Evolutionary conservation across 2,329 filamentous ascomycete genomes (phyloP).

Genomic region (Dothidotthia symphoricarpi): DNA sequence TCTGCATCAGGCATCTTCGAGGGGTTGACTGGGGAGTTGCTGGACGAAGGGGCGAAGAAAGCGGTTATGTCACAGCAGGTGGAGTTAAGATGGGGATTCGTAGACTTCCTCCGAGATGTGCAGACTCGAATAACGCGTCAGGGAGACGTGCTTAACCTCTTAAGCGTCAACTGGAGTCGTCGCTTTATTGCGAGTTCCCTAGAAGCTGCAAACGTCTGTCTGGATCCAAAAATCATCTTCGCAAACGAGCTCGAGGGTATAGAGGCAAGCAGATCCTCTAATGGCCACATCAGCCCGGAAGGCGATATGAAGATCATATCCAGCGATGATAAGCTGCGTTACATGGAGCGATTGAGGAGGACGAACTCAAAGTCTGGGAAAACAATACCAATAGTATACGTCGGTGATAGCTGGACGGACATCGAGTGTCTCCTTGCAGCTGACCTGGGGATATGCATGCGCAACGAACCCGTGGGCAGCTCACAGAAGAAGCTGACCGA

Average conservation of each 20-base stretch:
- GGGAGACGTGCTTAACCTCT: conserved; percentile 29
- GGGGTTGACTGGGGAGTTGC: conserved; percentile 33
- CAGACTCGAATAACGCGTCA: neutral
- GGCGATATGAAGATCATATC: conserved; percentile 32
- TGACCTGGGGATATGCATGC: conserved; percentile 49
- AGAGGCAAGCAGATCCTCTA: conserved; percentile 9
- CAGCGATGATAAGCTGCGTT: conserved; percentile 43
- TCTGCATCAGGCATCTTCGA: conserved; percentile 42
- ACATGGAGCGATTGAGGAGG: conserved; percentile 18
- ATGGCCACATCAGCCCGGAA: conserved; percentile 16
- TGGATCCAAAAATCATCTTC: conserved; percentile 7
- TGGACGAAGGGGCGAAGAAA: conserved; percentile 25
- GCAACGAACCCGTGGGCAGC: conserved; percentile 39
- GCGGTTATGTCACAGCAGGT: conserved; percentile 35
- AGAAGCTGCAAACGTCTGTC: conserved; percentile 2
- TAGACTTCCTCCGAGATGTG: conserved; percentile 30
- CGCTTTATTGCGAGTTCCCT: conserved; percentile 42
- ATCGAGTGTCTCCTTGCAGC: conserved; percentile 47
- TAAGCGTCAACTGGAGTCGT: conserved; percentile 52
- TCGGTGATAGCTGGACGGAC: conserved; percentile 51
- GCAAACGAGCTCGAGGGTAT: conserved; percentile 28
- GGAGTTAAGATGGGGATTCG: conserved; percentile 40
- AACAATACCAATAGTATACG: conserved; percentile 39
- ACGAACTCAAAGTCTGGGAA: neutral
- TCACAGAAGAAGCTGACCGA: conserved; percentile 37